A percentile compares a stretch with the other conserved stretches of the same genome.
phyloP scores from a whole-genome alignment of 163 green algal genomes.

The Chlamydomonas reinhardtii region DNA sequence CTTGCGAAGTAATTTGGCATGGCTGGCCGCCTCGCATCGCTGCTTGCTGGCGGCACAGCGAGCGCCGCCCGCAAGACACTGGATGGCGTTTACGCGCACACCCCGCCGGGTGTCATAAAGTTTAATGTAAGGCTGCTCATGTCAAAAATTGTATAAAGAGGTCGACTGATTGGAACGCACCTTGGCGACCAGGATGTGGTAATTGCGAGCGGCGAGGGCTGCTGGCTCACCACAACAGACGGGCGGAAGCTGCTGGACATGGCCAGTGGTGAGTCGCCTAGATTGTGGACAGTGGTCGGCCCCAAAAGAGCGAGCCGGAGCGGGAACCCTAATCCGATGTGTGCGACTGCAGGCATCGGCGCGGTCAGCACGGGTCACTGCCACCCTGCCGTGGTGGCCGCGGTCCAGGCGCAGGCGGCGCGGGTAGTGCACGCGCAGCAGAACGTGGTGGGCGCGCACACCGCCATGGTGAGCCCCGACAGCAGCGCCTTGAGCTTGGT shows the following conservation, averaged over 20 bases:
- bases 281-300: too few relatives aligned
- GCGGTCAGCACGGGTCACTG: constrained; percentile 87
- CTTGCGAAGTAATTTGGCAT: too few relatives aligned
- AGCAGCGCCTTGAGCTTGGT: too few relatives aligned
- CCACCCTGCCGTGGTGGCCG: constrained; percentile 84
- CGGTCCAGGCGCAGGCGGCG: constrained; percentile 81
- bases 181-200: constrained; percentile 73
- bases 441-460: constrained; percentile 81
- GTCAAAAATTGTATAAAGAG: too few relatives aligned
- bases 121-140: constrained; percentile 35
- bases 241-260: constrained; percentile 85
- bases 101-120: constrained; percentile 18
- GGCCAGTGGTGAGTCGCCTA: constrained; percentile 68
- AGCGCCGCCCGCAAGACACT: neutral
- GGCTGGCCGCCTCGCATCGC: neutral
- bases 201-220: constrained; percentile 71
- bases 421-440: constrained; percentile 86
- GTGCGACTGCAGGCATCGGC: constrained; percentile 77
- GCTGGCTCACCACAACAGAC: constrained; percentile 77
- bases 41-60: neutral
- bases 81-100: constrained; percentile 39
- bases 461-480: constrained; percentile 46
- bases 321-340: too few relatives aligned
- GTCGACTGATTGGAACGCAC: neutral
- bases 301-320: too few relatives aligned